Percentiles rank a stretch among this genome's conserved stretches.
Evolutionary conservation across 495 filamentous ascomycete species (phyloP).

Genomic region (Penicillium nucicola): DNA sequence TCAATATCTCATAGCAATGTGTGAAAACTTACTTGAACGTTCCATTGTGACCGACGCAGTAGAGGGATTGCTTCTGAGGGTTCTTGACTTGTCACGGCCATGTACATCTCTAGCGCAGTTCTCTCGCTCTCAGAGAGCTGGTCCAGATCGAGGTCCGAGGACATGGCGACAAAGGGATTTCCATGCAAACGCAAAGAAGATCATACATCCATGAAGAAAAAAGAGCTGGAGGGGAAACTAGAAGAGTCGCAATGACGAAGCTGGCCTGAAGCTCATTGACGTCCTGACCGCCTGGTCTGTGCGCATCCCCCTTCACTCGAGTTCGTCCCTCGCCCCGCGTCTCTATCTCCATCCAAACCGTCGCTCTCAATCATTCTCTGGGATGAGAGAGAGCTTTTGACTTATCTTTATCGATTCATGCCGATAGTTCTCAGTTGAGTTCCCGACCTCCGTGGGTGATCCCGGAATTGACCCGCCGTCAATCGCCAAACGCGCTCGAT

Average conservation of each 20-base stretch:
- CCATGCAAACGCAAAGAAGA: too few relatives aligned
- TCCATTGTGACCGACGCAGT: slow-evolving; percentile 87
- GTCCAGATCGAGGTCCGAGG: slow-evolving; percentile 54
- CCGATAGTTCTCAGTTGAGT: slow-evolving; percentile 8
- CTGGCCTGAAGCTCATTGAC: slow-evolving; percentile 14
- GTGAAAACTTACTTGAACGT: slow-evolving; percentile 67
- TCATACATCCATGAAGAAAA: too few relatives aligned
- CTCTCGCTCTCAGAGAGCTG: slow-evolving; percentile 74
- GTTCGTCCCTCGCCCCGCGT: slow-evolving; percentile 29
- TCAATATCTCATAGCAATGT: not conserved
- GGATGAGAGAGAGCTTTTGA: slow-evolving; percentile 14
- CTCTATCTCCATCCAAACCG: slow-evolving; percentile 19
- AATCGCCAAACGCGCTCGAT: slow-evolving; percentile 15
- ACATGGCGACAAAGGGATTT: slow-evolving; percentile 27
- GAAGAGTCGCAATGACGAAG: slow-evolving; percentile 4
- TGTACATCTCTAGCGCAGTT: slow-evolving; percentile 80
- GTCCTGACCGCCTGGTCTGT: slow-evolving; percentile 31
- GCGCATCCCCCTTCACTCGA: slow-evolving; percentile 25
- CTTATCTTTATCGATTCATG: slow-evolving; percentile 14
- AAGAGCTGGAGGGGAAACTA: too few relatives aligned
- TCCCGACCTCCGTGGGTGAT: slow-evolving; percentile 6
- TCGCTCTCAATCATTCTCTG: slow-evolving; percentile 15
- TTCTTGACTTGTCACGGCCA: slow-evolving; percentile 81
- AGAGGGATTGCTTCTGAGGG: slow-evolving; percentile 73
- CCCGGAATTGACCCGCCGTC: slow-evolving; percentile 21